These are phyloP conservation scores for Phytopythium boreale DNA, from an alignment of 352 stramenopile genomes.

Conservation along the genomic window DNA sequence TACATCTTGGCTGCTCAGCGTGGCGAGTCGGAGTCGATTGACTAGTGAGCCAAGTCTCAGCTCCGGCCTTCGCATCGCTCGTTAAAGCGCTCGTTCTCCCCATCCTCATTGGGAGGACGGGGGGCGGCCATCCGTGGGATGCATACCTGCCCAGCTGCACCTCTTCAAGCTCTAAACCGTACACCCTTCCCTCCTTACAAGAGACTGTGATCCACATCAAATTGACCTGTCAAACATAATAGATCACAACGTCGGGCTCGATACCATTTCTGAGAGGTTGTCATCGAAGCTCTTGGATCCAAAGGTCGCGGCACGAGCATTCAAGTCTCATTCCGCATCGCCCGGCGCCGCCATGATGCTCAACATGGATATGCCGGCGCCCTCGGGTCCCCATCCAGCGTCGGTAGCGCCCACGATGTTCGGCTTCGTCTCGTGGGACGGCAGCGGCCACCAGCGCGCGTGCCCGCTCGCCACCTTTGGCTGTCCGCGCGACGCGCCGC, in stretches of 20 bases:
- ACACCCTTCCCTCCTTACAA: no score
- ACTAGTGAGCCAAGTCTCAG: no score
- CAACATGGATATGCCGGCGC: slow-evolving; percentile 4
- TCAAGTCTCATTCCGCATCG: no score
- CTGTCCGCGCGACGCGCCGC: slow-evolving; percentile 16
- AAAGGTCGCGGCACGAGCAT: slow-evolving; percentile 4
- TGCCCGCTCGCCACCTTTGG: slow-evolving; percentile 70
- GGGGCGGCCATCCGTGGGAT: neutral
- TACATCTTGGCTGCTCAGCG: slow-evolving; percentile 24
- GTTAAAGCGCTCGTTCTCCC: neutral
- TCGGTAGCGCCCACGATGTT: slow-evolving; percentile 21
- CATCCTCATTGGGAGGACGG: no score
- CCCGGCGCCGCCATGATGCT: neutral
- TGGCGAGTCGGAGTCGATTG: neutral
- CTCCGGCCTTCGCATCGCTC: no score
- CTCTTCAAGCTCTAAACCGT: no score
- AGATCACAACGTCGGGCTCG: neutral
- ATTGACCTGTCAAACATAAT: neutral
- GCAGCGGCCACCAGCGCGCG: slow-evolving; percentile 26
- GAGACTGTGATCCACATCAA: neutral
- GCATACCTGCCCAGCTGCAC: neutral
- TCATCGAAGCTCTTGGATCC: no score
- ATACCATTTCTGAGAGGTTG: no score
- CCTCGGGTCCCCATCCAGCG: neutral
- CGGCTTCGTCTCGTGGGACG: slow-evolving; percentile 60